Conservation (phyloP, 139 green algal genomes). For the Closterium sp. region DNA sequence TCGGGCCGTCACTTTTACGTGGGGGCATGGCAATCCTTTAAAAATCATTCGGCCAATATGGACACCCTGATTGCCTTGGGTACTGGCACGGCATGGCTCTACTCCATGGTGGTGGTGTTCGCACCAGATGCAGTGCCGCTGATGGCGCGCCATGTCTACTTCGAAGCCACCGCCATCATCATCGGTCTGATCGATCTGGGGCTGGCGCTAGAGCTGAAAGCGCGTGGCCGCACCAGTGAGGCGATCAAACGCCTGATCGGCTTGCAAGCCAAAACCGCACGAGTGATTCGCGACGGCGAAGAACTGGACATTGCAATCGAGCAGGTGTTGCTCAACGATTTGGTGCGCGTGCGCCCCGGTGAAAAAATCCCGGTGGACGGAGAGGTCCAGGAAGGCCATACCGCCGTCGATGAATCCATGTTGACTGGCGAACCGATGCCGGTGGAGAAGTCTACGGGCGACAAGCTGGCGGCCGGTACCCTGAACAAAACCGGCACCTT, state of each 20-base stretch:
- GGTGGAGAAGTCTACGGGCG: constrained; percentile 65
- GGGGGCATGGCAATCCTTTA: too few relatives aligned
- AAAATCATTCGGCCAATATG: too few relatives aligned
- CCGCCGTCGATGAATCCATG: constrained; percentile 89
- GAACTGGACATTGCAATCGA: not conserved
- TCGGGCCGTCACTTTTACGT: too few relatives aligned
- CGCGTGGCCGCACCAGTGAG: not conserved
- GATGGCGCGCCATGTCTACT: too few relatives aligned
- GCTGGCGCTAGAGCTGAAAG: not conserved
- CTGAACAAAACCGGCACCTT: not conserved
- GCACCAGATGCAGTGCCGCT: too few relatives aligned
- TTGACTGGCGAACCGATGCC: constrained; percentile 81
- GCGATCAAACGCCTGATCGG: not conserved
- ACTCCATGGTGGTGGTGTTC: too few relatives aligned
- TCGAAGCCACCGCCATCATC: not conserved
- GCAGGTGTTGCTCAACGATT: not conserved
- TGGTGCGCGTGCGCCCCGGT: constrained; percentile 65
- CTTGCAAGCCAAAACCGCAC: not conserved
- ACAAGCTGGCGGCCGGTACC: not conserved
- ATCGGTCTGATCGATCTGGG: not conserved
- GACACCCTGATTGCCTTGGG: too few relatives aligned
- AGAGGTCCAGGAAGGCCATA: constrained; percentile 65
- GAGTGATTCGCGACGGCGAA: not conserved
- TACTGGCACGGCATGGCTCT: too few relatives aligned
- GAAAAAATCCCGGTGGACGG: constrained; percentile 80